phyloP scores from a whole-genome alignment of 2,329 filamentous ascomycete genomes.

The Pestalotiopsis sp. region DNA sequence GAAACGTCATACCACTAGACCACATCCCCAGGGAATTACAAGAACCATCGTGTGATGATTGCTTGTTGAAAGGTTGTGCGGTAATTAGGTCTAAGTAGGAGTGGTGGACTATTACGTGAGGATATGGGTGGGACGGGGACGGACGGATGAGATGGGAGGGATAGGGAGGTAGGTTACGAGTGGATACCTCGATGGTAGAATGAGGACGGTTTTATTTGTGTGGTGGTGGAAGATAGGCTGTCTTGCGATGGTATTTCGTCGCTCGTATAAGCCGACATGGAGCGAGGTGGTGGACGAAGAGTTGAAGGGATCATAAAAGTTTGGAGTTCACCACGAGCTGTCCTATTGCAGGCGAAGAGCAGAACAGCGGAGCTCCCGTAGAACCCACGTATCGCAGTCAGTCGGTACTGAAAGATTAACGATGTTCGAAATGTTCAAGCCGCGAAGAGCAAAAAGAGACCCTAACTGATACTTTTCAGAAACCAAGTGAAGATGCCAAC shows the following conservation, averaged over 20 bases:
- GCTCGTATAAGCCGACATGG: background rate
- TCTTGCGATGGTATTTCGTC: background rate
- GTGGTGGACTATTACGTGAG: background rate
- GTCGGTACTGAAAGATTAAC: too few relatives aligned
- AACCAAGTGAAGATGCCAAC: too few relatives aligned
- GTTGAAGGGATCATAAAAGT: too few relatives aligned
- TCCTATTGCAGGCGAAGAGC: too few relatives aligned
- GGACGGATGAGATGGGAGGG: background rate
- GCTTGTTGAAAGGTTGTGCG: background rate
- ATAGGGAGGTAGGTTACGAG: background rate
- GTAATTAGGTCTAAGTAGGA: background rate
- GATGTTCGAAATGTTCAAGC: too few relatives aligned
- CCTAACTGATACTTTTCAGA: too few relatives aligned
- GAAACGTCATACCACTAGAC: conserved; percentile 17
- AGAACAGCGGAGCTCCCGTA: too few relatives aligned
- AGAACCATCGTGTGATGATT: background rate
- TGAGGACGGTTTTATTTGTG: background rate
- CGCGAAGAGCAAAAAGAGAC: too few relatives aligned
- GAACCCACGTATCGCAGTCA: too few relatives aligned
- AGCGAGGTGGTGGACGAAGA: too few relatives aligned
- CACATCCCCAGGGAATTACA: conserved; percentile 1
- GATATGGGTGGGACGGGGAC: background rate
- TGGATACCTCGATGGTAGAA: background rate
- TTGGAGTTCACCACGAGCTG: too few relatives aligned
- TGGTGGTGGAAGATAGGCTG: background rate